phyloP scores from a whole-genome alignment of 1,139 yeast genomes.

The Debaryomyces coudertii region DNA sequence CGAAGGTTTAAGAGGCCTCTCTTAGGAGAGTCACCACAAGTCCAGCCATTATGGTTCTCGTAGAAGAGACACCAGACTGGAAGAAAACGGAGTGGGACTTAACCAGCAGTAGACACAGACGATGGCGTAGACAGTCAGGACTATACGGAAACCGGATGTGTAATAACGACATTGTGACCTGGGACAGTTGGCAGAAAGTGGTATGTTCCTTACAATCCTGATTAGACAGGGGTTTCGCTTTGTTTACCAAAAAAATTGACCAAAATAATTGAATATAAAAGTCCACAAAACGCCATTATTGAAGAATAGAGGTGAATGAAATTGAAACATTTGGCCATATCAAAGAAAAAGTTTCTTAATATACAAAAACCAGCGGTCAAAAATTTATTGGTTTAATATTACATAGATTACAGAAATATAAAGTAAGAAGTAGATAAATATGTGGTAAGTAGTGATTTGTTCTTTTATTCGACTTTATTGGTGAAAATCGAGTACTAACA shows the following conservation, averaged over 20 bases:
- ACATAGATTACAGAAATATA: background rate
- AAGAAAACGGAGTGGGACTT: too few species aligned
- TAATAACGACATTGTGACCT: background rate
- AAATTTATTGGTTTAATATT: conserved; percentile 1
- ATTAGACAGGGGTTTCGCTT: conserved; percentile 5
- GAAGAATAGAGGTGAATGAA: background rate
- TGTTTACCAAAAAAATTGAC: conserved; percentile 10
- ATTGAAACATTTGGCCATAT: conserved; percentile 1
- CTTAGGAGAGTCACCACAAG: background rate
- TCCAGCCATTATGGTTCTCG: background rate
- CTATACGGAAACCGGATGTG: background rate
- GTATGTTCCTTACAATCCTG: conserved; percentile 6
- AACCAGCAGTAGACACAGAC: too few species aligned
- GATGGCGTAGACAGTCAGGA: too few species aligned
- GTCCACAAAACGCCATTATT: conserved; percentile 12
- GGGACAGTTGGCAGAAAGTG: conserved; percentile 2
- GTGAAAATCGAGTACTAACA: conserved; percentile 22
- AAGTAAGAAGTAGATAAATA: conserved; percentile 1
- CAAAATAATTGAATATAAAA: conserved; percentile 9
- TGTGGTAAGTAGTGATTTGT: conserved; percentile 13
- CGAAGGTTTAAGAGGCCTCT: background rate
- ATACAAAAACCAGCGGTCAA: conserved; percentile 1
- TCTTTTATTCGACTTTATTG: background rate
- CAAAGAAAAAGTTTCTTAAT: conserved; percentile 3
- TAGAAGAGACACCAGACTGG: too few species aligned